Evolutionary conservation across 2,329 filamentous ascomycete species (phyloP), one percentile per base, ranked within the genome.

Genomic region (Diplodia seriata): DNA sequence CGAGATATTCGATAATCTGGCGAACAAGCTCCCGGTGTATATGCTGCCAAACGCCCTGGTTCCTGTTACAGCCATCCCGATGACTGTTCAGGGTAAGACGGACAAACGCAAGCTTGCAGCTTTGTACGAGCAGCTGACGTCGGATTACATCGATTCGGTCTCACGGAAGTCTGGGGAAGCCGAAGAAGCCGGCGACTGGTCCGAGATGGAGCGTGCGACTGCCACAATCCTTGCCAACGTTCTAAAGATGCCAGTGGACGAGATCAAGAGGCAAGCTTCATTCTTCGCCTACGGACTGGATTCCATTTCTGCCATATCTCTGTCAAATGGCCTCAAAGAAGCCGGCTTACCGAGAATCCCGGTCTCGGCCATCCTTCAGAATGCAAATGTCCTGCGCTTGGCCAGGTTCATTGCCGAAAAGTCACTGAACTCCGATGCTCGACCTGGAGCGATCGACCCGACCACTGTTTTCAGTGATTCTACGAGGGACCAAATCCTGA

Each of bases 281-380:
- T 90, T 97, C 69, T 89, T 90, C 67, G 87, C 85, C n/a, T 77
- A 97, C 2, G 94, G 94, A 0, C 77, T 97, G 6, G 93, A 97
- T 75, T 97, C 93, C 0, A 87, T 97, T 31, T 91, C 90, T 8
- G 92, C 91, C 0, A 96, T 97, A 70, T 81, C 85, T 0, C 78
- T 96, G 9, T 86, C 90, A 0, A 87, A 84, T 66, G 74, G 77
- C 18, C 75, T 97, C 0, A 83, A 84, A 63, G 72, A 79, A 2
- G 70, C 74, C 0, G 77, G 86, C 1, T 75, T 81, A 1, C 78
- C 73, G 6, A 81, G 85, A 29, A 75, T 93, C 2, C 82, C 90
- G 12, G 86, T 96, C 8, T 93, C 91, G 0, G 78, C 84, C 1
- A 85, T 97, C 26, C 80, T 97, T n/a, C 87, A 85, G 57, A 85